Percentiles rank a stretch among this genome's conserved stretches.
Conservation (phyloP, 257 asterid species). For the Henckelia pumila region DNA sequence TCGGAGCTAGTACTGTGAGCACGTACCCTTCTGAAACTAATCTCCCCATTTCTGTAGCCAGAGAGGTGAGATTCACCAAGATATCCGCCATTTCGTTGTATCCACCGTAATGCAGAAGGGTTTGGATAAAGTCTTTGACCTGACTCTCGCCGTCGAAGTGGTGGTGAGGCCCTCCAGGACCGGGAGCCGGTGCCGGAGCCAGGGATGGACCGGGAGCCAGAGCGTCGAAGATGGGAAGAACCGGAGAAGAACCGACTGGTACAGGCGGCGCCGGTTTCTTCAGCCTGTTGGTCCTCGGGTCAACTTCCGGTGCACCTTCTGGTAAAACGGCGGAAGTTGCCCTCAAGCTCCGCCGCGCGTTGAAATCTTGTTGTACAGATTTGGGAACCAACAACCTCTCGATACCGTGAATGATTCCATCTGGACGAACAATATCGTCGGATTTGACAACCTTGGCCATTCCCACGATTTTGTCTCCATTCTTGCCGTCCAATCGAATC, state of each 20-base stretch:
- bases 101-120: conserved; percentile 86
- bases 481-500: conserved; percentile 30
- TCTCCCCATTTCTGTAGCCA: conserved; percentile 91
- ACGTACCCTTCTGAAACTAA: conserved; percentile 86
- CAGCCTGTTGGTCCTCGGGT: conserved; percentile 72
- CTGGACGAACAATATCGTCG: conserved; percentile 71
- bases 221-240: conserved; percentile 61
- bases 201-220: conserved; percentile 91
- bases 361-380: conserved; percentile 82
- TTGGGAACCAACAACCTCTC: conserved; percentile 71
- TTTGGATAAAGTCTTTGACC: conserved; percentile 89
- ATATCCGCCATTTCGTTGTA: conserved; percentile 93
- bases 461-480: conserved; percentile 46
- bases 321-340: conserved; percentile 83
- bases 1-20: conserved; percentile 79
- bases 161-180: conserved; percentile 89
- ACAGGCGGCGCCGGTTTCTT: conserved; percentile 50
- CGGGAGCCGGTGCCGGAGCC: conserved; percentile 96
- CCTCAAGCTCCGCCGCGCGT: conserved; percentile 59
- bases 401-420: conserved; percentile 95
- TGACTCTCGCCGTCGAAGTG: conserved; percentile 93
- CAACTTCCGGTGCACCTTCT: conserved; percentile 81
- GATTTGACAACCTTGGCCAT: conserved; percentile 43
- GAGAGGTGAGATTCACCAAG: conserved; percentile 72
- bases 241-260: conserved; percentile 73